Conservation (phyloP, 768 basidiomycete species). For the Tylopilus cervinicoccineus region DNA sequence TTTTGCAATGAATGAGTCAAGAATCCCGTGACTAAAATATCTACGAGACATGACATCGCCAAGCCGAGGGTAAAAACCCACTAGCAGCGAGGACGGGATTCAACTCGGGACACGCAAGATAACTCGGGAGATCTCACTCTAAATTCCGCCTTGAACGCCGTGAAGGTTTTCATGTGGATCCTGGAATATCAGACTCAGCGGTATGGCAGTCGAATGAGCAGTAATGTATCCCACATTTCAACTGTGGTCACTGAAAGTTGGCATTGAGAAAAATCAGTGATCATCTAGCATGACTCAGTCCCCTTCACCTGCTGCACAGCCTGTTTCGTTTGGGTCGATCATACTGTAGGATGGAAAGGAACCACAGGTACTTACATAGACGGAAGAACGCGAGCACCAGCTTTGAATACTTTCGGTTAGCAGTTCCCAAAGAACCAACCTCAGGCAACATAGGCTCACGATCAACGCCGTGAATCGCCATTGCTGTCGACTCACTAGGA, state of each 20-base stretch:
- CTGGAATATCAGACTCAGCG: conserved; percentile 8
- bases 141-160: conserved; percentile 22
- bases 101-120: background rate
- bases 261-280: conserved; percentile 17
- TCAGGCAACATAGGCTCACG: conserved; percentile 25
- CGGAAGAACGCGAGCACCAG: conserved; percentile 29
- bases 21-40: conserved; percentile 45
- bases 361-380: conserved; percentile 21
- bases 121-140: conserved; percentile 7
- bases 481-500: conserved; percentile 25
- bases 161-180: conserved; percentile 25
- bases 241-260: conserved; percentile 22
- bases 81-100: conserved; percentile 23
- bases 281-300: background rate
- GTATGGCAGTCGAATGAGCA: background rate
- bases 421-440: background rate
- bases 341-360: background rate
- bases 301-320: conserved; percentile 30
- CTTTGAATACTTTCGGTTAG: conserved; percentile 16
- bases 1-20: conserved; percentile 41
- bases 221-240: conserved; percentile 24
- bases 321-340: conserved; percentile 22
- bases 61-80: conserved; percentile 52
- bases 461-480: conserved; percentile 31
- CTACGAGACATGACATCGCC: conserved; percentile 44